Conservation (phyloP, 192 early-diverging fungal species). For the Coemansia erecta region DNA sequence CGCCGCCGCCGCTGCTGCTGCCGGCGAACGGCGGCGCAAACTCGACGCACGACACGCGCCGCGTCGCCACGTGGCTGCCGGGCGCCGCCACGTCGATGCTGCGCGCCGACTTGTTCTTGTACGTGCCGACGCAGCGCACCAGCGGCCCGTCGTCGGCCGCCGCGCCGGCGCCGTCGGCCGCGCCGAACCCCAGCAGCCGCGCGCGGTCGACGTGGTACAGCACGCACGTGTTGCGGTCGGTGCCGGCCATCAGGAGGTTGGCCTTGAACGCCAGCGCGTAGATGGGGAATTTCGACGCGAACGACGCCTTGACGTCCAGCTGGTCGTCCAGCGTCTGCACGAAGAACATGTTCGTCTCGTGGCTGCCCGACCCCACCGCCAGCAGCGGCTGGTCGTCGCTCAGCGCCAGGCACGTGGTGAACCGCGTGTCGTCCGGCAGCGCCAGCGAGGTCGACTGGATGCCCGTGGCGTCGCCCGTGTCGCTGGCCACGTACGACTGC, state of each 20-base stretch:
- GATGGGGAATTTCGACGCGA: slow-evolving; percentile 55
- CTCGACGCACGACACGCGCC: slow-evolving; percentile 42
- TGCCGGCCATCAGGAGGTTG: slow-evolving; percentile 48
- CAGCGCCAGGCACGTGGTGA: slow-evolving; percentile 52
- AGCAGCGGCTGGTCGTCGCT: slow-evolving; percentile 47
- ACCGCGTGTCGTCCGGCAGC: slow-evolving; percentile 45
- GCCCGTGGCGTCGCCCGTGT: slow-evolving; percentile 36
- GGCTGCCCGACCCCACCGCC: slow-evolving; percentile 51
- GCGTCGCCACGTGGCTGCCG: slow-evolving; percentile 41
- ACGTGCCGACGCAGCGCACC: slow-evolving; percentile 50
- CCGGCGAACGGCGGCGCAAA: slow-evolving; percentile 43
- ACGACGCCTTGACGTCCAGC: slow-evolving; percentile 52
- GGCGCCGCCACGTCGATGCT: slow-evolving; percentile 53
- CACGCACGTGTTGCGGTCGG: slow-evolving; percentile 48
- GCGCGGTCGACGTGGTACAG: slow-evolving; percentile 53
- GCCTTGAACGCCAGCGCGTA: slow-evolving; percentile 47
- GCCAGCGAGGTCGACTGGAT: slow-evolving; percentile 49
- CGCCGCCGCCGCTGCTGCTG: too few species aligned
- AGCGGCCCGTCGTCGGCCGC: slow-evolving; percentile 24
- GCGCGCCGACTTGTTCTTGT: slow-evolving; percentile 50
- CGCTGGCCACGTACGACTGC: slow-evolving; percentile 39
- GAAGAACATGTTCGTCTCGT: slow-evolving; percentile 55
- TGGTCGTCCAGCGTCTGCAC: slow-evolving; percentile 50
- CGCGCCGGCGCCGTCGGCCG: too few species aligned
- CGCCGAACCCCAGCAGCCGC: slow-evolving; percentile 31